Base-by-base conservation (phyloP, 2,329 filamentous ascomycete genomes). In the Neopestalotiopsis sp. region DNA sequence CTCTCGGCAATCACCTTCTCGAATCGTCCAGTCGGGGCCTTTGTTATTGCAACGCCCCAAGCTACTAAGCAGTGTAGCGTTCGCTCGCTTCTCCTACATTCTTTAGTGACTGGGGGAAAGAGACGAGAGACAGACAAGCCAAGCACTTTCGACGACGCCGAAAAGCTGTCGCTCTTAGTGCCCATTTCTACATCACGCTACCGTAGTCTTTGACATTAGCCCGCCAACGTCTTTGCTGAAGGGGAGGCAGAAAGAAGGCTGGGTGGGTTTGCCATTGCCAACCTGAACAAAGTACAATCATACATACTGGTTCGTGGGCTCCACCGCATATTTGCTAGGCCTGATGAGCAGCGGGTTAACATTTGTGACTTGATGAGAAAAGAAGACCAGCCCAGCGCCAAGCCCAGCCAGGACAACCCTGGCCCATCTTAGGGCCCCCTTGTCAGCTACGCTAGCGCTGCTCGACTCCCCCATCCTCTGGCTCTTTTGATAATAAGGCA, bases 401-500 rank as follows among this genome's bases (percentile, higher is more conserved):
- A 34, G 59, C 57, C 34, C 12, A 66, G 65, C 64, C 64, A 57
- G 59, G 58, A 64, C 45, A 24, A 69, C 40, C 68, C 68, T 66
- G 67, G 66, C n/a, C 66, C 28, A 20, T 42, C 34, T 58, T 53
- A 53, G 45, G 10, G n/a, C 65, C 68, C 68, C 69, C 67, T 70
- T 42, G 66, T 66, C 69, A 65, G 66, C 58, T 68, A 63, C 34
- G 10, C 34, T 38, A 38, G 34, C 34, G 68, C 56, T 68, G 34
- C 61, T 42, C 66, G 59, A 68, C 67, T 59, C 65, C 70, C 34
- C 73, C 71, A 65, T 71, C 71, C 61, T 71, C 70, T 71, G 71
- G 71, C 67, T 68, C 72, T 72, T 71, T 70, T 71, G 71, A 73
- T 72, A 72, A 70, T 69, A 74, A 68, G 71, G 70, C 69, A 72